Base-by-base conservation (phyloP, 2,329 filamentous ascomycete genomes). In the Botrytis deweyae region DNA sequence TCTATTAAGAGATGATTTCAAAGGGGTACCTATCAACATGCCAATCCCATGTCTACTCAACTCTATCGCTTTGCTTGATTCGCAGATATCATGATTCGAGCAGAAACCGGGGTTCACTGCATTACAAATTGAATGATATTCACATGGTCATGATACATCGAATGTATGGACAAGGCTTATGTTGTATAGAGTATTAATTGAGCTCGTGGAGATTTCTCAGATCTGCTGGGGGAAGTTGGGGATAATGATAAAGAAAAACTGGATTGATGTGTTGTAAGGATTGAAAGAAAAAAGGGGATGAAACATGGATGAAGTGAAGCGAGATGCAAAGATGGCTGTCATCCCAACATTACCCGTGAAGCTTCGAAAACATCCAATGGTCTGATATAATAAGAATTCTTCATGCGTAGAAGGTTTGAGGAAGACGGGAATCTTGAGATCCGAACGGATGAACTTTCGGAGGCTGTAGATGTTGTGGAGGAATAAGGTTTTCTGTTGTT, bases 291-390 rank as follows among this genome's bases (percentile, higher is more conserved):
- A 5, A 29, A 18, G n/a, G 33, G 10, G 38, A 59, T 74, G 70
- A 73, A 74, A 33, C 72, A 40, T 58, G 25, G 36, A 58, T 68
- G 65, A 68, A 68, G 46, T 55, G 46, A 68, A 68, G 65, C 65
- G 65, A 68, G 65, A 67, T 55, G 46, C 46, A n/a, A 52, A 52
- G 22, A 16, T n/a, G 38, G 44, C 46, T 55, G 46, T 20, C 22
- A n/a, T 52, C 29, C 36, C 14, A 52, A n/a, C 22, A 38, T 20
- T 6, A 52, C 22, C 22, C 33, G 18, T 66, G 14, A 44, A 42
- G 61, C 38, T 25, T 29, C 38, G 3, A 18, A 25, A 40, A 4
- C 20, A 7, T 38, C 20, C 52, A 40, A 63, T 62, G 20, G 40
- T n/a, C 20, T 3, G 36, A n/a, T 40, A 4, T 16, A n/a, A n/a